Base-by-base conservation (phyloP, 2,329 filamentous ascomycete genomes). In the Akanthomyces lecanii region DNA sequence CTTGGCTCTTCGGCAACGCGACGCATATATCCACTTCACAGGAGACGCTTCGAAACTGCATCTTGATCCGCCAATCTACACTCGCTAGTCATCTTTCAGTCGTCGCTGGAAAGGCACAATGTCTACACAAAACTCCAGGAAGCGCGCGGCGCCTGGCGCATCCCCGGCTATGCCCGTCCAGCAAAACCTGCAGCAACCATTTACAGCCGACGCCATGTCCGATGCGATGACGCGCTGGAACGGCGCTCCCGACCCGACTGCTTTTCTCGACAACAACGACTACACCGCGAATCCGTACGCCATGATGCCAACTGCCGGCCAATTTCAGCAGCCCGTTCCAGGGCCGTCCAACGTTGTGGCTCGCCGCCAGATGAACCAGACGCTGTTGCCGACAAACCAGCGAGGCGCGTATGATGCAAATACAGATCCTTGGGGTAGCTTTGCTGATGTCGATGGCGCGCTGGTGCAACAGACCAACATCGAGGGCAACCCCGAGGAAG, bases 71-170 rank as follows among this genome's bases (percentile, higher is more conserved):
- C 61, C 69, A 51, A 21, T 23, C 33, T 11, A 45, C 14, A 59
- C n/a, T 12, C 36, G n/a, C 18, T 1, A 36, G 4, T 25, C 40
- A 7, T 25, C 25, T 5, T 30, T 28, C 25, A 5, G 11, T 18
- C 18, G 21, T 45, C 21, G 8, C n/a, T 11, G 4, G 36, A 14
- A 16, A 40, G 47, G 28, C 36, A 42, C 33, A 45, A 83, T 83
- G 81, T 79, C 83, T 63, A 71, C 76, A 38, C 75, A 78, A 52
- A 84, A 84, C 66, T 74, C 82, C 23, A 78, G 90, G 75, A 95
- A 95, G 79, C 84, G 91, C 74, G 81, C 89, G 68, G 90, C 90
- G 53, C 88, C 90, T 63, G 90, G 89, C 72, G 79, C 87, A 65
- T 82, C 85, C 44, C 88, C 90, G n/a, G 77, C 84, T 67, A 77